Evolutionary conservation across 2,329 filamentous ascomycete genomes (phyloP).

Genomic region (Decorospora gaudefroyi): DNA sequence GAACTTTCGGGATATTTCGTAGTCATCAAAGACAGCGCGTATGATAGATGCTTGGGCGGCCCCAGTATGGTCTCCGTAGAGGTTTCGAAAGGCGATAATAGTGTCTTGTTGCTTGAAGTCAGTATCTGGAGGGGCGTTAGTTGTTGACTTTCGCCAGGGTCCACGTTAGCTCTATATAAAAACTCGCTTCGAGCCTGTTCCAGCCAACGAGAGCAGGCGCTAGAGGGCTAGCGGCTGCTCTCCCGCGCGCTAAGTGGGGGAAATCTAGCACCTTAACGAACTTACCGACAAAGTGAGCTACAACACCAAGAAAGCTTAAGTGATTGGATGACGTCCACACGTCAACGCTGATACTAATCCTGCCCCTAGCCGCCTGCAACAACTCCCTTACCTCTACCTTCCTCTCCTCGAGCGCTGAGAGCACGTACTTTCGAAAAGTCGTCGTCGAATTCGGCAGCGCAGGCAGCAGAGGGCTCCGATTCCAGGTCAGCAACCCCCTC

Average conservation of each 20-base stretch:
- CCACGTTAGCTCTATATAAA: not conserved
- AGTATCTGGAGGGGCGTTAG: conserved; percentile 1
- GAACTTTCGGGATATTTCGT: conserved; percentile 4
- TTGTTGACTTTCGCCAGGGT: not conserved
- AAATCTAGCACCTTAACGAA: too few species aligned
- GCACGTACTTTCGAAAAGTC: not conserved
- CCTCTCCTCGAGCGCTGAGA: not conserved
- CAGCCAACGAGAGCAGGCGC: too few species aligned
- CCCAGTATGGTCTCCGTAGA: conserved; percentile 9
- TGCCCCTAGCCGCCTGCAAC: not conserved
- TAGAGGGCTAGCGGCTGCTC: not conserved
- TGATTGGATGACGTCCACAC: conserved; percentile 9
- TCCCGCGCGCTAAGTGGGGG: not conserved
- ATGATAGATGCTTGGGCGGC: conserved; percentile 4
- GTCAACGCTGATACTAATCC: conserved; percentile 6
- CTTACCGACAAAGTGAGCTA: conserved; percentile 1
- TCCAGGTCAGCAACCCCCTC: not conserved
- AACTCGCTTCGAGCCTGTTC: too few species aligned
- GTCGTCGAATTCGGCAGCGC: conserved; percentile 1
- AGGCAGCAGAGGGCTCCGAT: not conserved
- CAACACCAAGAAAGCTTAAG: conserved; percentile 8
- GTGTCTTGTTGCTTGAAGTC: conserved; percentile 2
- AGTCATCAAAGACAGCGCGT: conserved; percentile 1
- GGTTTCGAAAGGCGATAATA: conserved; percentile 7
- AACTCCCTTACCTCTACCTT: conserved; percentile 4